Conservation (phyloP, 1,139 yeast genomes). For the Debaryomycetaceae sp. region DNA sequence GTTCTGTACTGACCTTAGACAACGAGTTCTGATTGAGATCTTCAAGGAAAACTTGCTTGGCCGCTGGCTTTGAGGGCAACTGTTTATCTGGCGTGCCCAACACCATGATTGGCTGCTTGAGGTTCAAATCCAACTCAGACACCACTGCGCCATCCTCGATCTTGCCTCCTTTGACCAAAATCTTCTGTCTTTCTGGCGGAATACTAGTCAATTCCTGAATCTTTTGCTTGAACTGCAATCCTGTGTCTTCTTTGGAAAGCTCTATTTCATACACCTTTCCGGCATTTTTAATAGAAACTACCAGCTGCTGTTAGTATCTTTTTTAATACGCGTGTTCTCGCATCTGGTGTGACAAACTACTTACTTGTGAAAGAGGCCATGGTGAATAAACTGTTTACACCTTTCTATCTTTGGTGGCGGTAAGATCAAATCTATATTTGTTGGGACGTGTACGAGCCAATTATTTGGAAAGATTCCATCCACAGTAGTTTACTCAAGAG, state of each 20-base stretch:
- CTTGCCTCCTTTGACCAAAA: conserved; percentile 86
- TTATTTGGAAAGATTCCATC: too few relatives aligned
- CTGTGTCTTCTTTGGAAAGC: conserved; percentile 54
- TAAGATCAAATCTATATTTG: not conserved
- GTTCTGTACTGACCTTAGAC: conserved; percentile 44
- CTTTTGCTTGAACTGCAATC: conserved; percentile 66
- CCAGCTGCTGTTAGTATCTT: conserved; percentile 8
- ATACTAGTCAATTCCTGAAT: conserved; percentile 74
- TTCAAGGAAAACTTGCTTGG: conserved; percentile 61
- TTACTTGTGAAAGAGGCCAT: conserved; percentile 8
- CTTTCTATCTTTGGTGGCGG: not conserved
- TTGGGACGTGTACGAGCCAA: not conserved
- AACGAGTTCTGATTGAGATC: conserved; percentile 54
- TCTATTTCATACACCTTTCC: conserved; percentile 78
- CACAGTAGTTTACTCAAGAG: too few relatives aligned
- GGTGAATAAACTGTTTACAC: not conserved
- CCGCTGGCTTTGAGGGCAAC: conserved; percentile 57
- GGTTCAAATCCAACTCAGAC: conserved; percentile 51
- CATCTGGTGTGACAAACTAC: not conserved
- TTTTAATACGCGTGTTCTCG: not conserved
- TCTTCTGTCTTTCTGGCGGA: conserved; percentile 85
- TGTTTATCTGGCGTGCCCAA: conserved; percentile 84
- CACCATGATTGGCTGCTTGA: conserved; percentile 75
- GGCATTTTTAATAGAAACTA: conserved; percentile 70
- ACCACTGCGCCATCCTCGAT: conserved; percentile 58